Base-by-base conservation (phyloP, 2,329 filamentous ascomycete genomes). In the Hymenotorrendiella dingleyae region DNA sequence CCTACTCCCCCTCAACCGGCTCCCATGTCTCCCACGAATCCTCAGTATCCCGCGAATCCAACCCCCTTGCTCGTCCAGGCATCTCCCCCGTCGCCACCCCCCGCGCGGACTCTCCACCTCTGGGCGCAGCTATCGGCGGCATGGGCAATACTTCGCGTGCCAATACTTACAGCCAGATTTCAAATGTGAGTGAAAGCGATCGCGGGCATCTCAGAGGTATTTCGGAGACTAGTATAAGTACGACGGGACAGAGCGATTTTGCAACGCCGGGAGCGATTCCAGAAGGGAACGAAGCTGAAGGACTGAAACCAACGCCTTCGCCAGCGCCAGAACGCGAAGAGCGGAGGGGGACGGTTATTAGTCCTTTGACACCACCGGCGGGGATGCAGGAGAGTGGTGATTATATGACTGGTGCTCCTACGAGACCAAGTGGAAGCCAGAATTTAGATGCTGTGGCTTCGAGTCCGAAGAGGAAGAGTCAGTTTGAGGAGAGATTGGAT, bases 401-500 rank as follows among this genome's bases (percentile, higher is more conserved):
- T 44, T 55, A 53, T 45, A 8, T 56, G 6, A 46, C 29, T 8
- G 42, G 32, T 4, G 39, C 34, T 39, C 12, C 22, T 4, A 20
- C 16, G 6, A 29, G 28, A 3, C 3, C 20, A 8, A 16, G n/a
- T 16, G 6, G 30, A 14, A 28, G 26, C 16, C 19, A 6, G 7
- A 26, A 20, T 32, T 27, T 22, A 11, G 6, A 17, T 17, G 8
- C 30, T 10, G 20, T 19, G 27, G 9, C 12, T 3, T n/a, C 17
- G 5, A 43, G 29, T 22, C 23, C 38, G 24, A 43, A 45, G 37
- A 46, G 53, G 48, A 59, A 40, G 39, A 59, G 57, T 44, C 52
- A 55, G 41, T 59, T 59, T 37, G 43, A 41, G 21, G 57, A 59
- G 36, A 49, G 47, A 16, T 43, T 58, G 44, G 54, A 53, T 38